These are phyloP conservation scores for Hemileccinum impolitum DNA, from an alignment of 768 basidiomycete species.

Conservation along the genomic window DNA sequence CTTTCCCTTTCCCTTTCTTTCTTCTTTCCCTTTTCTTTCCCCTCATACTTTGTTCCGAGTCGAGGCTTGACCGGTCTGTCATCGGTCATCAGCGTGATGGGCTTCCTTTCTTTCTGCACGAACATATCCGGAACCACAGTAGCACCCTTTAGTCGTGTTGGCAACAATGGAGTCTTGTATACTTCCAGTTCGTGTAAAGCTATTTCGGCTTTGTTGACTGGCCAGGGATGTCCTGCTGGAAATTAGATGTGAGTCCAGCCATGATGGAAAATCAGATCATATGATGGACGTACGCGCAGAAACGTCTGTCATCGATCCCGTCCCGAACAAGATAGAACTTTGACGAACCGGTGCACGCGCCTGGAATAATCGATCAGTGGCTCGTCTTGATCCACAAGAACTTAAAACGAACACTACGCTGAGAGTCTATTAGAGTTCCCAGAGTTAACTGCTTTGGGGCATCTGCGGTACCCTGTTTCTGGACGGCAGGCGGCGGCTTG, in stretches of 20 bases:
- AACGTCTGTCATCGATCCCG: slow-evolving; percentile 33
- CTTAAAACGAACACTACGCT: slow-evolving; percentile 46
- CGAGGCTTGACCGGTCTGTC: slow-evolving; percentile 50
- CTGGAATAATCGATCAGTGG: slow-evolving; percentile 29
- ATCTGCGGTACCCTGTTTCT: slow-evolving; percentile 19
- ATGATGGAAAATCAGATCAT: slow-evolving; percentile 3
- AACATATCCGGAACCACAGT: slow-evolving; percentile 60
- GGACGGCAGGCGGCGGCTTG: slow-evolving; percentile 46
- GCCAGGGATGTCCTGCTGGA: slow-evolving; percentile 28
- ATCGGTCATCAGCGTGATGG: slow-evolving; percentile 56
- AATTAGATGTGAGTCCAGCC: slow-evolving; percentile 13
- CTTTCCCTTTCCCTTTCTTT: slow-evolving; percentile 32
- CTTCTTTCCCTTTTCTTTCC: slow-evolving; percentile 36
- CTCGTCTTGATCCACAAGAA: background rate
- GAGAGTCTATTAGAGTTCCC: slow-evolving; percentile 56
- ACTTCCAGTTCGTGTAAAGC: slow-evolving; percentile 71
- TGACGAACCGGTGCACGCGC: slow-evolving; percentile 49
- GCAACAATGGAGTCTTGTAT: slow-evolving; percentile 76
- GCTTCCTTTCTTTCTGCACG: slow-evolving; percentile 44
- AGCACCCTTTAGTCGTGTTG: slow-evolving; percentile 48
- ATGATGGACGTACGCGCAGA: slow-evolving; percentile 29
- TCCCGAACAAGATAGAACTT: slow-evolving; percentile 49
- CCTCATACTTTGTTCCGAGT: slow-evolving; percentile 40
- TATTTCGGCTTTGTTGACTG: slow-evolving; percentile 55
- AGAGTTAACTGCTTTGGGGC: slow-evolving; percentile 43